A percentile compares a stretch with the other conserved stretches of the same genome.
These are phyloP conservation scores for Sphagnum magellanicum DNA, from an alignment of 228 moss, liverwort and hornwort species.

Conservation along the genomic window DNA sequence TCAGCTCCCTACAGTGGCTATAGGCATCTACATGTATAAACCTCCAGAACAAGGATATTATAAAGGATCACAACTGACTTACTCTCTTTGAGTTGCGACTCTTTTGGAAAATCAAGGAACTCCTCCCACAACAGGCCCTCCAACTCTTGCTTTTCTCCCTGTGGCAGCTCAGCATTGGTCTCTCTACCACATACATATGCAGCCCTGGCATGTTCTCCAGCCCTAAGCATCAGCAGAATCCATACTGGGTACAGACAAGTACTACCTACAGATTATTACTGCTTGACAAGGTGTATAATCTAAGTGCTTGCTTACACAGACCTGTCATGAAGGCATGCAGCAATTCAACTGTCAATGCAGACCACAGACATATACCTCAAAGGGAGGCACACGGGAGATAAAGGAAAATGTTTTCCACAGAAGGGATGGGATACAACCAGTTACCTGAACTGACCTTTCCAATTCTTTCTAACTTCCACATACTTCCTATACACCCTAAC, in stretches of 20 bases:
- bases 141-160: slow-evolving; percentile 46
- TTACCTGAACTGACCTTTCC: no score
- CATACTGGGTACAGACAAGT: no score
- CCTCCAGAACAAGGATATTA: neutral
- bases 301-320: neutral
- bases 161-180: slow-evolving; percentile 43
- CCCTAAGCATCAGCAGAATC: no score
- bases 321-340: neutral
- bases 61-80: slow-evolving; percentile 6
- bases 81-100: slow-evolving; percentile 36
- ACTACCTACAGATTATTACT: neutral
- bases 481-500: no score
- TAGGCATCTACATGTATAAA: neutral
- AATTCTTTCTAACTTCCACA: no score
- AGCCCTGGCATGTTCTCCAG: slow-evolving; percentile 18
- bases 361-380: neutral
- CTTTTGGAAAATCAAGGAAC: slow-evolving; percentile 42
- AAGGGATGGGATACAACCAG: no score
- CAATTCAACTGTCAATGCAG: neutral
- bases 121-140: slow-evolving; percentile 48
- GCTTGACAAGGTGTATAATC: no score
- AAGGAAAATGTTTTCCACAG: no score
- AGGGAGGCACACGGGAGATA: neutral
- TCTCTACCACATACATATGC: slow-evolving; percentile 54
- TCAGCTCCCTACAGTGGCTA: neutral